Percentiles rank a stretch among this genome's conserved stretches.
phyloP scores from a whole-genome alignment of 768 basidiomycete genomes.

The Amanita rimosa region DNA sequence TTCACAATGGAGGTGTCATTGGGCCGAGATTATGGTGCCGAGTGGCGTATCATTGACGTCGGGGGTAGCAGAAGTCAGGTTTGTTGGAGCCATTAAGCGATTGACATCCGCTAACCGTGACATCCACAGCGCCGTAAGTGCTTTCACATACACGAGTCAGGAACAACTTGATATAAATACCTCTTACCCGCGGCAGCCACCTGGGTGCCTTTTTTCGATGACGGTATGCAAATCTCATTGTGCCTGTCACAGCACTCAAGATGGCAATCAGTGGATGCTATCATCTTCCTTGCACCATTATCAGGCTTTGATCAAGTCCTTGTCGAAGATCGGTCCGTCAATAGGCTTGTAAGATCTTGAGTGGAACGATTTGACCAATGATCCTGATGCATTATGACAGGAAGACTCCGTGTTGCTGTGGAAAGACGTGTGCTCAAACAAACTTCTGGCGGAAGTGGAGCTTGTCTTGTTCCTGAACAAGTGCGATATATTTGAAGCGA shows the following conservation, averaged over 20 bases:
- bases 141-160: background rate
- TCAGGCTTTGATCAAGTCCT: constrained; percentile 67
- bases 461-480: constrained; percentile 83
- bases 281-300: constrained; percentile 70
- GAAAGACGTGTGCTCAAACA: constrained; percentile 80
- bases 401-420: constrained; percentile 86
- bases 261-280: constrained; percentile 42
- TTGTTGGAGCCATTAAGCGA: constrained; percentile 13
- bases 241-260: background rate
- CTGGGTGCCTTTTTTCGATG: constrained; percentile 10
- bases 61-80: constrained; percentile 68
- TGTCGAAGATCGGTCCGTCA: constrained; percentile 47
- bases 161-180: background rate
- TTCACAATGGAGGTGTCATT: constrained; percentile 62
- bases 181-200: constrained; percentile 3
- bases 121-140: constrained; percentile 8
- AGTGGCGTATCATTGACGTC: constrained; percentile 73
- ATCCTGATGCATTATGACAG: constrained; percentile 18
- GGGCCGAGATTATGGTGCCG: constrained; percentile 43
- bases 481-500: constrained; percentile 69
- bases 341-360: constrained; percentile 17
- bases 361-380: background rate
- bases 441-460: constrained; percentile 68
- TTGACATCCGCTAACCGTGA: background rate
- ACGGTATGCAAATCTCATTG: constrained; percentile 5